phyloP scores from a whole-genome alignment of 2,329 filamentous ascomycete genomes.

The Colletotrichum orbiculare region DNA sequence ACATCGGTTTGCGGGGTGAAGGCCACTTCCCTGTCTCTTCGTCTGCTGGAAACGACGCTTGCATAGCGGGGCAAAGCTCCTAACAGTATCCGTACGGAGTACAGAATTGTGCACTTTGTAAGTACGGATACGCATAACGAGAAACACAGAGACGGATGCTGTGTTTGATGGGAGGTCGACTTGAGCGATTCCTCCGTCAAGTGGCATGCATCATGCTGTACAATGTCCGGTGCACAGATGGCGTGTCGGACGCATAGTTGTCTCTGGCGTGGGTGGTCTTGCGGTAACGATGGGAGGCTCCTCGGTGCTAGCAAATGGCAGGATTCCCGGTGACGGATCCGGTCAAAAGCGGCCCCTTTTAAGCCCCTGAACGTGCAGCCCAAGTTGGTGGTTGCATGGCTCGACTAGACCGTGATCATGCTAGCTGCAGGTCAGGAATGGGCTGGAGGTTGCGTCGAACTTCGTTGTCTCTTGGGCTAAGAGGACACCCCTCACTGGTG shows the following conservation, averaged over 20 bases:
- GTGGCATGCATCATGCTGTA: conserved; percentile 1
- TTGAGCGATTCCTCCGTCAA: conserved; percentile 19
- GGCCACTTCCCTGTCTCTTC: neutral
- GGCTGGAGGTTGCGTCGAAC: conserved; percentile 1
- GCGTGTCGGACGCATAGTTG: conserved; percentile 1
- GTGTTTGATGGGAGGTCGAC: neutral
- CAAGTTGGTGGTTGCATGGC: conserved; percentile 6
- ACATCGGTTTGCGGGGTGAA: conserved; percentile 32
- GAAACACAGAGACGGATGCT: neutral
- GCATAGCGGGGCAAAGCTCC: conserved; percentile 23
- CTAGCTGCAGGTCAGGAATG: conserved; percentile 32
- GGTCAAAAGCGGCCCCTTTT: conserved; percentile 30
- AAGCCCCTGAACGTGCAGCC: conserved; percentile 30
- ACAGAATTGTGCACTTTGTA: neutral
- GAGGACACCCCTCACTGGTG: conserved; percentile 15
- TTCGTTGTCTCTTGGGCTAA: neutral
- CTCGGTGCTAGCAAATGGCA: conserved; percentile 15
- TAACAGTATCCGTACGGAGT: neutral
- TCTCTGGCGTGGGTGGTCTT: conserved; percentile 25
- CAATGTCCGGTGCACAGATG: neutral
- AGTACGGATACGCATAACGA: neutral
- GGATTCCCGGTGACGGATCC: conserved; percentile 27
- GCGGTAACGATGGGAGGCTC: conserved; percentile 29
- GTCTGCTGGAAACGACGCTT: conserved; percentile 8
- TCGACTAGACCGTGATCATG: conserved; percentile 21